phyloP scores from a whole-genome alignment of 202 grass and related monocot genomes.

The Sporobolus alterniflorus region DNA sequence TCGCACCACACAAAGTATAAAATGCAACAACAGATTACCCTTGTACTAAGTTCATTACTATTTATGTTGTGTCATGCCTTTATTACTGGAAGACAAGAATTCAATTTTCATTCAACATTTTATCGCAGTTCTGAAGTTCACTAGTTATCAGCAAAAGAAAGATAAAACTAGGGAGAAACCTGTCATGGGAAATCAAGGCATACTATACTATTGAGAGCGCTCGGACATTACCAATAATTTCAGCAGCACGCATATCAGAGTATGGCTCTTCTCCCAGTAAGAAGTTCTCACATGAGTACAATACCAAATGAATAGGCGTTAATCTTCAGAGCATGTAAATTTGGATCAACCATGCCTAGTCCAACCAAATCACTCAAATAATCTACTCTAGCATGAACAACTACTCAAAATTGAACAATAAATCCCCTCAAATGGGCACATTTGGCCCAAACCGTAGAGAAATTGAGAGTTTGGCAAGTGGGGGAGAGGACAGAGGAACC shows the following conservation, averaged over 20 bases:
- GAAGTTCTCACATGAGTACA: slow-evolving; percentile 96
- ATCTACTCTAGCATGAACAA: too few relatives aligned
- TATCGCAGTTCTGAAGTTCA: background rate
- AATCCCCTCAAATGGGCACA: too few relatives aligned
- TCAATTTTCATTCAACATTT: background rate
- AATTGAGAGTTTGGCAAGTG: too few relatives aligned
- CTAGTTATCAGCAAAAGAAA: slow-evolving; percentile 3
- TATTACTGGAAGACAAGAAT: slow-evolving; percentile 16
- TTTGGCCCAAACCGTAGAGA: too few relatives aligned
- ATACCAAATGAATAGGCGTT: slow-evolving; percentile 98
- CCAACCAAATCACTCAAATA: too few relatives aligned
- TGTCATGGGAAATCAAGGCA: slow-evolving; percentile 22
- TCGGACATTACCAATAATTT: slow-evolving; percentile 79
- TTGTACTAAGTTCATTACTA: slow-evolving; percentile 7
- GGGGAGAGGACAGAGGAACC: too few relatives aligned
- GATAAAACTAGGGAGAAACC: slow-evolving; percentile 4
- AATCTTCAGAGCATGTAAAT: slow-evolving; percentile 54
- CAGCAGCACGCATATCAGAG: slow-evolving; percentile 86
- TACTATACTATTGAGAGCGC: background rate
- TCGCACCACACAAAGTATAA: slow-evolving; percentile 9
- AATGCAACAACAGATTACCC: background rate
- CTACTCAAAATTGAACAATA: too few relatives aligned
- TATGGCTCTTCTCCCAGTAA: slow-evolving; percentile 97
- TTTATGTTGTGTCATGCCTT: background rate
- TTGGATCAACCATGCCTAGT: too few relatives aligned